phyloP scores from a whole-genome alignment of 306 rosid species.

The Castanopsis chinensis region DNA sequence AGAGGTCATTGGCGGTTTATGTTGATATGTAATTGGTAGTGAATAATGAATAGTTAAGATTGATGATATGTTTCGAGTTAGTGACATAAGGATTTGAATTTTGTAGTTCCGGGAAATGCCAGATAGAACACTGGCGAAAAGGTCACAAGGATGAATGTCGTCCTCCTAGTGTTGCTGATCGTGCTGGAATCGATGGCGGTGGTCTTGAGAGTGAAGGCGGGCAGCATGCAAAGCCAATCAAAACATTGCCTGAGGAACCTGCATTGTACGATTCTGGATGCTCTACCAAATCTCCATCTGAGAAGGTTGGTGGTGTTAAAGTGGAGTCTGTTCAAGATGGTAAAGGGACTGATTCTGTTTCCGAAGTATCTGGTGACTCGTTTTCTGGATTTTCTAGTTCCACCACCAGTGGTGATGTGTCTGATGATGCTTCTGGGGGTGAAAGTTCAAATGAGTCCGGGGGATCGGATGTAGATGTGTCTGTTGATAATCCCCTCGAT shows the following conservation, averaged over 20 bases:
- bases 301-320: slow-evolving; percentile 39
- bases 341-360: slow-evolving; percentile 36
- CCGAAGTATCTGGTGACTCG: slow-evolving; percentile 59
- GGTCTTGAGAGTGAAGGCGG: slow-evolving; percentile 23
- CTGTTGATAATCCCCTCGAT: slow-evolving; percentile 43
- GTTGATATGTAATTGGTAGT: neutral
- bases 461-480: slow-evolving; percentile 48
- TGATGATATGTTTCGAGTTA: neutral
- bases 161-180: slow-evolving; percentile 38
- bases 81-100: slow-evolving; percentile 16
- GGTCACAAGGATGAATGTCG: slow-evolving; percentile 87
- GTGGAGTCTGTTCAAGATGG: slow-evolving; percentile 41
- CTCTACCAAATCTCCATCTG: slow-evolving; percentile 32
- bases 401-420: slow-evolving; percentile 40
- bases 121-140: slow-evolving; percentile 89
- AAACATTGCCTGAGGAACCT: slow-evolving; percentile 25
- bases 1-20: neutral
- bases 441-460: slow-evolving; percentile 67
- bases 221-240: slow-evolving; percentile 9
- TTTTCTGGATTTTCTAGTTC: slow-evolving; percentile 87
- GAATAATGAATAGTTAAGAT: neutral
- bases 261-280: slow-evolving; percentile 18
- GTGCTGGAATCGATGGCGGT: slow-evolving; percentile 25
- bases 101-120: slow-evolving; percentile 86
- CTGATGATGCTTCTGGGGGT: slow-evolving; percentile 76